These are phyloP conservation scores for Naganishia cerealis DNA, from an alignment of 1,284 basidiomycete species.

Conservation along the genomic window DNA sequence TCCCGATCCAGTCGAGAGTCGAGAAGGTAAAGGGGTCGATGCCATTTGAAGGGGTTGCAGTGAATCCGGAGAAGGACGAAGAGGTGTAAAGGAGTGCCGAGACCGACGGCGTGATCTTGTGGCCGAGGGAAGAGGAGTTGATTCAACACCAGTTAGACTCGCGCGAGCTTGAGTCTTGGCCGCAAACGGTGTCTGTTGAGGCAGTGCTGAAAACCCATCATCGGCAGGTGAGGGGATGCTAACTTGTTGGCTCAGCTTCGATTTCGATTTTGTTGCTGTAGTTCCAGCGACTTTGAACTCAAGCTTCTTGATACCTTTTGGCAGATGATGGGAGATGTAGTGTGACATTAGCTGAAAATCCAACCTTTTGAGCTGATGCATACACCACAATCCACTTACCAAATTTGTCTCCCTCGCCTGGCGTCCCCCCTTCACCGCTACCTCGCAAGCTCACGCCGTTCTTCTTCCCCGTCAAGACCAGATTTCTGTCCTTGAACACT, in stretches of 20 bases:
- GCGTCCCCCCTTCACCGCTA: neutral
- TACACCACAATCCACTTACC: neutral
- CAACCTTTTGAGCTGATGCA: neutral
- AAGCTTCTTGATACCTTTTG: conserved; percentile 25
- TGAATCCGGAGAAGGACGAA: neutral
- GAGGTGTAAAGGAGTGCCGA: conserved; percentile 17
- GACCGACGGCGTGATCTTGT: conserved; percentile 21
- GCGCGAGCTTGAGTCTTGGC: conserved; percentile 16
- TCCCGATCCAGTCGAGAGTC: neutral
- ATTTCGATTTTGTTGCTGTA: conserved; percentile 2
- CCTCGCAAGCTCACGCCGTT: conserved; percentile 10
- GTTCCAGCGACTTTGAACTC: conserved; percentile 18
- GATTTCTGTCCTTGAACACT: conserved; percentile 25
- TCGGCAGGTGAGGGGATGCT: conserved; percentile 15
- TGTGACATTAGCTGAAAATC: neutral
- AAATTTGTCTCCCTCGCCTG: conserved; percentile 15
- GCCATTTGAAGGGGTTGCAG: conserved; percentile 1
- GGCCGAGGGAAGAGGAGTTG: conserved; percentile 30
- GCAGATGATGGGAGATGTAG: conserved; percentile 10
- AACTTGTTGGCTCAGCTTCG: conserved; percentile 29
- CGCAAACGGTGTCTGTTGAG: neutral
- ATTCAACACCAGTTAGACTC: neutral
- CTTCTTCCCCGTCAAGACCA: conserved; percentile 28
- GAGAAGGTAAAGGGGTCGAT: conserved; percentile 4
- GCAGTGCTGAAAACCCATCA: conserved; percentile 22